Percentiles rank a stretch among this genome's conserved stretches.
These are phyloP conservation scores for Mollisia scopiformis DNA, from an alignment of 2,329 filamentous ascomycete species.

Conservation along the genomic window DNA sequence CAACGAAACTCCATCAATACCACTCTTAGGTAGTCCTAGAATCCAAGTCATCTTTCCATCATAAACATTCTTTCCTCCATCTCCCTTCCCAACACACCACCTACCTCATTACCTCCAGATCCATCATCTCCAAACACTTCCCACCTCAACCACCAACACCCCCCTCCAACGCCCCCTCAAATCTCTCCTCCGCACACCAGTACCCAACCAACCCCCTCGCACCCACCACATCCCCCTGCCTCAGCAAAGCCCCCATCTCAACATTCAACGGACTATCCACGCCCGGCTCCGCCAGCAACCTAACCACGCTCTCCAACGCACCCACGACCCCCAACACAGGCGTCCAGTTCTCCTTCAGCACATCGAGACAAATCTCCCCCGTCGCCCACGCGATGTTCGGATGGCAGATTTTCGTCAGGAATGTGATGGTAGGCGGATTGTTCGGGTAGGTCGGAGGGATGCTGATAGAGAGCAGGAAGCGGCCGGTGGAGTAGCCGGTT, in stretches of 20 bases:
- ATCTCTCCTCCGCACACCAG: conserved; percentile 63
- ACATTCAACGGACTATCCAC: conserved; percentile 79
- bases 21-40: background rate
- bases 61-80: background rate
- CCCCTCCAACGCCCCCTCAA: conserved; percentile 40
- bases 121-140: conserved; percentile 18
- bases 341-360: conserved; percentile 80
- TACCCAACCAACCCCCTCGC: conserved; percentile 72
- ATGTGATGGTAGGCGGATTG: conserved; percentile 74
- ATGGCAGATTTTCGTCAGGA: conserved; percentile 84
- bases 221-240: conserved; percentile 66
- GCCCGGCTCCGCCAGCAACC: conserved; percentile 70
- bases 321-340: conserved; percentile 82
- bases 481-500: conserved; percentile 54
- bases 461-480: conserved; percentile 79
- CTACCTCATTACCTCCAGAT: background rate
- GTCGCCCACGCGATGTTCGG: conserved; percentile 75
- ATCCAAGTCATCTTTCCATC: background rate
- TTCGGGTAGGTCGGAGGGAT: conserved; percentile 82
- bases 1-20: background rate
- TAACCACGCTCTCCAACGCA: conserved; percentile 72
- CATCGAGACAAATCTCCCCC: conserved; percentile 92
- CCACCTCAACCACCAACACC: background rate
- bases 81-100: background rate
- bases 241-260: conserved; percentile 72